Base-by-base conservation (phyloP, 108 stramenopile species). In the Thalassiosira profunda region DNA sequence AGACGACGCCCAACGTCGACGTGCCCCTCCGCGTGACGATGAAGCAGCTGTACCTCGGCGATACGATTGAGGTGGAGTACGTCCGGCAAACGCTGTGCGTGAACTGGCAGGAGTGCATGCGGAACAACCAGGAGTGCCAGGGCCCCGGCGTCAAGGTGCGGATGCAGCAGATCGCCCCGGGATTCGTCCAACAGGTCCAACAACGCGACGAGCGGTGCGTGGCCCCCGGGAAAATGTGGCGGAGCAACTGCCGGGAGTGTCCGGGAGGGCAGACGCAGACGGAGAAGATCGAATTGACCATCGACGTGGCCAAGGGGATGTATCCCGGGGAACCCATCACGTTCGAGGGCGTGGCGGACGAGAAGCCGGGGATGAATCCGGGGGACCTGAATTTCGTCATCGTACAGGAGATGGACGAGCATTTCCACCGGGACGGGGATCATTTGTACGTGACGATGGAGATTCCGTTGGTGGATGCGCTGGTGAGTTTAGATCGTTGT, bases 111-210 rank as follows among this genome's bases (percentile, higher is more conserved):
- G 94, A 93, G 69, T 93, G 92, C 65, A 89, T 93, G 80, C 91
- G 85, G 30, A 67, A 69, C 15, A 87, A 81, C 34, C 86, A 80
- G 41, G 92, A 92, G 47, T 99, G 98, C 77, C 90, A 94, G 31
- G 98, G 96, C 25, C 88, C 91, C 1, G 98, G 98, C 15, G 86
- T 96, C 11, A 76, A 80, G 24, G 81, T 98, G 20, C 63, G 82
- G 25, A 82, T 92, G 70, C 96, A 97, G 62, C 98, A 99, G 74
- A 85, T 99, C 58, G 98, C 97, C 1, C 98, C 98, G 9, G 98
- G 98, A 21, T 98, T 99, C 84, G 97, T 99, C 7, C 98, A 99
- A 82, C 96, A 98, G 76, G 86, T 96, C 7, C 98, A 98, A 58
- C 82, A 90, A 49, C 66, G 79, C 2, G 98, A 99, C 67, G 93